Evolutionary conservation across 1,284 basidiomycete genomes (phyloP).

Genomic region (Puccinia coronata): DNA sequence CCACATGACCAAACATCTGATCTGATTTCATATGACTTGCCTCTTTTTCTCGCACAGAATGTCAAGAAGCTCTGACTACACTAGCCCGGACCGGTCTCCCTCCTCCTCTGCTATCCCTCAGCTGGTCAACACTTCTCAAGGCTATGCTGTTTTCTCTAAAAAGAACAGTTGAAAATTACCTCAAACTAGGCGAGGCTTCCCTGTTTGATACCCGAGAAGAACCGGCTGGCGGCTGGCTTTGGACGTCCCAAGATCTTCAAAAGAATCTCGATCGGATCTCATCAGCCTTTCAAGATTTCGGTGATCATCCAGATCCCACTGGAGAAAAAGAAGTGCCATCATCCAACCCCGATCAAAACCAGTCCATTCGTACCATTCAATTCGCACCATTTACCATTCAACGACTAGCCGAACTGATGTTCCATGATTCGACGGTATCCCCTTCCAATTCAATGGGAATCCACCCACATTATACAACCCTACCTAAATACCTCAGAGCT

Average conservation of each 20-base stretch:
- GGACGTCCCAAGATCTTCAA: slow-evolving; percentile 21
- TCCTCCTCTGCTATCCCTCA: neutral
- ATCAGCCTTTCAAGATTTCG: slow-evolving; percentile 12
- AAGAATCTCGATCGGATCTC: slow-evolving; percentile 12
- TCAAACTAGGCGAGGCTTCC: slow-evolving; percentile 25
- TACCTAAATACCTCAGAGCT: slow-evolving; percentile 44
- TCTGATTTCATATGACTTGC: neutral
- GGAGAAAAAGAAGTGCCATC: neutral
- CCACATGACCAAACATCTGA: neutral
- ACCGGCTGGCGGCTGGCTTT: slow-evolving; percentile 37
- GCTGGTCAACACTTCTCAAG: slow-evolving; percentile 12
- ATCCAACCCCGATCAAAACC: neutral
- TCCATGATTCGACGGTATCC: neutral
- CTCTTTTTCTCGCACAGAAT: neutral
- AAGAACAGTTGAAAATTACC: slow-evolving; percentile 13
- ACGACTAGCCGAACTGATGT: slow-evolving; percentile 29
- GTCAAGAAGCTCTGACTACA: neutral
- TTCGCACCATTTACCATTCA: slow-evolving; percentile 41
- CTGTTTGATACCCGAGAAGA: slow-evolving; percentile 30
- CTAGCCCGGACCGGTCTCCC: slow-evolving; percentile 9
- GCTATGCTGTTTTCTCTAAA: slow-evolving; percentile 16
- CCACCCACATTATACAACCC: slow-evolving; percentile 41
- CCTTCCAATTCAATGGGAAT: slow-evolving; percentile 3
- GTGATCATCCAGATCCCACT: neutral
- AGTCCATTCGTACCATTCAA: slow-evolving; percentile 11